Evolutionary conservation across 2,329 filamentous ascomycete species (phyloP), one percentile per base, ranked within the genome.

Genomic region (Penicillium sp.): DNA sequence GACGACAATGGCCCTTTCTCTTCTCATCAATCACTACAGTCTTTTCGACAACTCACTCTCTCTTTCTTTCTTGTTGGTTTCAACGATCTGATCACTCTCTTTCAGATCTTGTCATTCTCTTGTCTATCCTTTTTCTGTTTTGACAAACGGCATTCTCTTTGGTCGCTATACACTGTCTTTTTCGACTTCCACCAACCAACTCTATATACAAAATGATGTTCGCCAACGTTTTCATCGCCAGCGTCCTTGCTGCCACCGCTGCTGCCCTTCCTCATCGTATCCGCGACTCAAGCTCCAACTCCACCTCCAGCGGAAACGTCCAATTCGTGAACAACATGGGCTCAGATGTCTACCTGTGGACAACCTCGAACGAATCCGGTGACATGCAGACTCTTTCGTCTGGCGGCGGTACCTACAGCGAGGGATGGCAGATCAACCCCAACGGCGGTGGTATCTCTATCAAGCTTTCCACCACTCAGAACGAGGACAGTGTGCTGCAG

Each of bases 381-480:
- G 11, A 46, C n/a, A 75, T 71, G 71, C 25, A 68, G 28, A 73
- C 64, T 22, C 48, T 77, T 49, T 33, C 33, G n/a, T 60, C 65
- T 30, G 52, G 52, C 25, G 73, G 73, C 37, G 70, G 68, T 5
- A 60, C 58, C 57, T 72, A 73, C 70, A 60, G 58, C 14, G 74
- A 78, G 60, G 22, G 57, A 43, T 77, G 70, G 70, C 65, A 65
- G 52, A 61, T 45, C 57, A 75, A 72, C 63, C 52, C 66, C 56
- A 67, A 73, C 61, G 74, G 73, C 25, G 74, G 74, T 13, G 74
- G 74, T 55, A 65, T 75, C 62, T 76, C 74, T 30, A 73, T 76
- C 65, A 76, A 76, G 71, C 65, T 76, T 42, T 68, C 73, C 43
- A 68, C 69, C 58, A 55, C 63, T 30, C 13, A 65, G 53, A 49